Evolutionary conservation across 257 asterid species (phyloP).

Genomic region (Penstemon eatonii): DNA sequence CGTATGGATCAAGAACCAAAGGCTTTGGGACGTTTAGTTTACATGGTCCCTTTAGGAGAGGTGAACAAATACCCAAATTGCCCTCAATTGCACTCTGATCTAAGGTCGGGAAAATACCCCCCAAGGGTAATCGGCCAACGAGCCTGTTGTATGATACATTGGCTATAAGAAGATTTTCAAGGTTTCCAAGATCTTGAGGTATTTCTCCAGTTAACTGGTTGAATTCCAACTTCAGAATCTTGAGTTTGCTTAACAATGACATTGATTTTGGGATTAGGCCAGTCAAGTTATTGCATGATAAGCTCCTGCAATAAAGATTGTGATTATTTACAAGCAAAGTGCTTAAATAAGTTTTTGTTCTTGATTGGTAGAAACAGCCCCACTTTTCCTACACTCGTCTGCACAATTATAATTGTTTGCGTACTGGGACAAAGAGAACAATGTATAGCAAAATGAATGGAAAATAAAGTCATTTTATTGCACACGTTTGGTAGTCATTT

Average conservation of each 20-base stretch:
- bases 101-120: constrained; percentile 66
- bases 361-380: too few relatives aligned
- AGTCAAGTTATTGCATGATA: constrained; percentile 71
- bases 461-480: too few relatives aligned
- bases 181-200: constrained; percentile 68
- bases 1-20: constrained; percentile 81
- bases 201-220: constrained; percentile 88
- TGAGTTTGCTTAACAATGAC: constrained; percentile 64
- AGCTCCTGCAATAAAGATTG: constrained; percentile 60
- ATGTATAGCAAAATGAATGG: too few relatives aligned
- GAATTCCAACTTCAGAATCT: constrained; percentile 79
- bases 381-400: too few relatives aligned
- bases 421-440: too few relatives aligned
- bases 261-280: constrained; percentile 75
- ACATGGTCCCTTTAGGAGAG: constrained; percentile 78
- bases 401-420: too few relatives aligned
- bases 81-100: constrained; percentile 78
- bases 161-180: constrained; percentile 80
- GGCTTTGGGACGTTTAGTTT: constrained; percentile 83
- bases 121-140: constrained; percentile 73
- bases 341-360: too few relatives aligned
- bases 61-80: constrained; percentile 86
- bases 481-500: too few relatives aligned
- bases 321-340: neutral
- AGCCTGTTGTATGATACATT: constrained; percentile 81